phyloP scores from a whole-genome alignment of 306 rosid genomes.

The Arachis stenosperma region DNA sequence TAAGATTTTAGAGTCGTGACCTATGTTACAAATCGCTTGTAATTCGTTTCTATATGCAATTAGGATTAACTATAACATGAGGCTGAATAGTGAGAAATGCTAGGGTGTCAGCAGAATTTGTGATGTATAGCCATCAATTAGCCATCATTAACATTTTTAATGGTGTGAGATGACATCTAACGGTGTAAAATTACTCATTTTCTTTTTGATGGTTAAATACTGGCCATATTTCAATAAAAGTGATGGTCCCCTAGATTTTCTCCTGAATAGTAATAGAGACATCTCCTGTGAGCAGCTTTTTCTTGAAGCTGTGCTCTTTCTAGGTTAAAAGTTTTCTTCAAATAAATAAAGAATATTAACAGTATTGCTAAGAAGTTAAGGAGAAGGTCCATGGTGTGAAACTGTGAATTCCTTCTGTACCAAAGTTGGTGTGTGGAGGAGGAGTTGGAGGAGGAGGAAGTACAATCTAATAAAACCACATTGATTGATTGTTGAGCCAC shows the following conservation, averaged over 20 bases:
- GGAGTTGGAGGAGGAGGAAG: background rate
- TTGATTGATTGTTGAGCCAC: background rate
- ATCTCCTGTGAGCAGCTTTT: constrained; percentile 11
- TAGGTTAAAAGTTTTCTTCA: background rate
- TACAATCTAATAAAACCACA: constrained; percentile 5
- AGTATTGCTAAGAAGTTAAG: background rate
- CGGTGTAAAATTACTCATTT: no score
- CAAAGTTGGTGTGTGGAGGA: background rate
- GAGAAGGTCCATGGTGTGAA: constrained; percentile 11
- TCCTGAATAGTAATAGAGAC: background rate
- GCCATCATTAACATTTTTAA: no score
- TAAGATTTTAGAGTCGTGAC: constrained; percentile 5
- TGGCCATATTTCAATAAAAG: no score
- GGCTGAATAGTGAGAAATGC: background rate
- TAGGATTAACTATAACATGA: constrained; percentile 23
- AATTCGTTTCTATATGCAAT: constrained; percentile 18
- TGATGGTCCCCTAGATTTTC: no score
- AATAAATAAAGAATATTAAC: constrained; percentile 11
- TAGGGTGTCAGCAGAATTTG: no score
- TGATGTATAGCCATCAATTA: no score
- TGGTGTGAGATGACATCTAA: no score
- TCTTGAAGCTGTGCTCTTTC: background rate
- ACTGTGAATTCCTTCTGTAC: constrained; percentile 6
- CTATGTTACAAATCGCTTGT: constrained; percentile 1
- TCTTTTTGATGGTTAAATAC: no score